These are phyloP conservation scores for Ploettnerulaceae sp. DNA, from an alignment of 2,329 filamentous ascomycete genomes.

Conservation along the genomic window DNA sequence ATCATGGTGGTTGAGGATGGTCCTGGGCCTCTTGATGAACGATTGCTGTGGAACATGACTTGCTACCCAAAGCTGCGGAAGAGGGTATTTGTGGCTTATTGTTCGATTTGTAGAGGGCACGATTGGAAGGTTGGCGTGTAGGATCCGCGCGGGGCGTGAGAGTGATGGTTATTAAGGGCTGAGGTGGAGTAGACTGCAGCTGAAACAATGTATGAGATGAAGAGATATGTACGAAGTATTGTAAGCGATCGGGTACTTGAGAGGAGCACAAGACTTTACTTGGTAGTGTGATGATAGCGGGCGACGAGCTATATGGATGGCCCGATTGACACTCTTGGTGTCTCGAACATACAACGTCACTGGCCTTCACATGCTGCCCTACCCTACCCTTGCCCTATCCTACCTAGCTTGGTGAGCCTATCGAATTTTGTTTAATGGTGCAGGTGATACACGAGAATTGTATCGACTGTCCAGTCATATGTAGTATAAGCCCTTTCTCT, in stretches of 20 bases:
- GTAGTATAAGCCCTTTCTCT: background rate
- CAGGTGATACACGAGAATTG: background rate
- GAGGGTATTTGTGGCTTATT: background rate
- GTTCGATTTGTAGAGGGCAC: background rate
- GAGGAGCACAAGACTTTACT: background rate
- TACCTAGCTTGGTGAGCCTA: no score
- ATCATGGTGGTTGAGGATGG: constrained; percentile 16
- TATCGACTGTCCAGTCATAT: background rate
- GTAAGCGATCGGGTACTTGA: background rate
- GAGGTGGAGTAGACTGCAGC: background rate
- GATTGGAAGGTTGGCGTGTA: constrained; percentile 11
- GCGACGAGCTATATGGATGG: background rate
- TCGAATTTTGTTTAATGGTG: background rate
- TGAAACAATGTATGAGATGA: background rate
- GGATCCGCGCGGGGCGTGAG: background rate
- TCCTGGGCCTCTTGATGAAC: constrained; percentile 13
- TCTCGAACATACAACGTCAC: constrained; percentile 2
- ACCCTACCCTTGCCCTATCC: no score
- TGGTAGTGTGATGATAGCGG: background rate
- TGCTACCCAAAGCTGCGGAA: background rate
- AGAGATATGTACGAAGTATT: background rate
- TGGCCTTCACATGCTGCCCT: constrained; percentile 5
- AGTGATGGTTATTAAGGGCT: background rate
- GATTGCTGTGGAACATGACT: constrained; percentile 20
- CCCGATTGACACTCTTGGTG: background rate